phyloP scores from a whole-genome alignment of 2,329 filamentous ascomycete genomes.

The Colletotrichum limetticola region DNA sequence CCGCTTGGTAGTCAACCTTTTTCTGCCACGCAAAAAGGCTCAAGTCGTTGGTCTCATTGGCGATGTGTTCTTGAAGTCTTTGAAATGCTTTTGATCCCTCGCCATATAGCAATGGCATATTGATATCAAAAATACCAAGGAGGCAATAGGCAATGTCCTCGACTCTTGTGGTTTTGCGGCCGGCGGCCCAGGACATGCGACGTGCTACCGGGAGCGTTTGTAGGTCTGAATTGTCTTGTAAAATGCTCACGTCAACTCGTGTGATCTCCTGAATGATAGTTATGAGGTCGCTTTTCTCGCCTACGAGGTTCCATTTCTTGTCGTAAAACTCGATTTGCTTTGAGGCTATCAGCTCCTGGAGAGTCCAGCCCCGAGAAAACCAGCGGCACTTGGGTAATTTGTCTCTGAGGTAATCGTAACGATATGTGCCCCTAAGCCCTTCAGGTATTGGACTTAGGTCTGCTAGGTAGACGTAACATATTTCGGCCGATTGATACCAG shows the following conservation, averaged over 20 bases:
- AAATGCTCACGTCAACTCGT: neutral
- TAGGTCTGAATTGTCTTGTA: neutral
- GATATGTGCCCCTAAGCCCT: neutral
- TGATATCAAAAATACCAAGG: conserved; percentile 41
- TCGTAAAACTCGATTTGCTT: neutral
- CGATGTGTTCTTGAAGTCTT: conserved; percentile 30
- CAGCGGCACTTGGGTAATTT: neutral
- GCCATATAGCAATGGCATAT: conserved; percentile 41
- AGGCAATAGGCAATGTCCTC: conserved; percentile 42
- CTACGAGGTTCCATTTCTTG: neutral
- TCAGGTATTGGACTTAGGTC: neutral
- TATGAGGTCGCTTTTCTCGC: neutral
- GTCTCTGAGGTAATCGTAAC: neutral
- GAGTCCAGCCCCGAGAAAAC: neutral
- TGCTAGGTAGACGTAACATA: neutral
- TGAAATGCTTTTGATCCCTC: conserved; percentile 39
- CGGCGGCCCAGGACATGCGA: conserved; percentile 42
- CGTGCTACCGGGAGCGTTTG: neutral
- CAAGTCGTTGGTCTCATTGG: conserved; percentile 1
- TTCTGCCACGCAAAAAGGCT: conserved; percentile 9
- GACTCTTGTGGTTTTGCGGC: conserved; percentile 35
- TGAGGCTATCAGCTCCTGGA: neutral
- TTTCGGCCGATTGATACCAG: neutral
- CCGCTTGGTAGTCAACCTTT: neutral
- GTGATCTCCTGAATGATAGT: neutral